Base-by-base conservation (phyloP, 2,329 filamentous ascomycete species). In the Microsporum ferrugineum region DNA sequence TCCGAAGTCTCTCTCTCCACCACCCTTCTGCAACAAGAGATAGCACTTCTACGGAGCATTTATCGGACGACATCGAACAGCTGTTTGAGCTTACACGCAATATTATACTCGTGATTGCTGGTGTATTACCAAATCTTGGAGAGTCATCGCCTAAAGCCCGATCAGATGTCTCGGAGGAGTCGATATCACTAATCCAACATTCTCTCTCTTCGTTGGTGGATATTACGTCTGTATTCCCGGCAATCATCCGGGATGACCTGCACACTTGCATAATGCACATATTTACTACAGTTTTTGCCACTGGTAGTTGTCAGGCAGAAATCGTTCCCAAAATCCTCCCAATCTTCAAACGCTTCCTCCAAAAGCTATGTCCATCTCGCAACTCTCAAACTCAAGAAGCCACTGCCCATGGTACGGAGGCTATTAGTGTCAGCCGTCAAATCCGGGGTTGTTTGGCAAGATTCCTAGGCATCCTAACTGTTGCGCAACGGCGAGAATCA, bases 191-290 rank as follows among this genome's bases (percentile, higher is more conserved):
- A 2, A 84, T 96, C 57, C 85, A 86, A 29, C 85, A 88, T 1
- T 87, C 90, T 0, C 80, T 99, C 1, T 88, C 91, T 63, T 89
- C 94, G 1, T 83, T 99, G 1, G 94, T 97, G 2, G 90, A 97
- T 70, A 91, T 94, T 0, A 91, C 94, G 5, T 89, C 95, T 64
- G 91, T 97, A 14, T 99, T 99, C 75, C 95, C 95, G 0, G 85
- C 89, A 1, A 91, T 99, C 68, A 99, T 99, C 78, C 94, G 94
- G 71, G 92, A 91, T 7, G 94, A 99, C 72, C 81, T 99, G 5
- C 91, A 97, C 70, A 92, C 94, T 43, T 97, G 92, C 70, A 96
- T 97, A 66, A 83, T 99, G 57, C 91, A 99, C 76, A 96, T 97
- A 60, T 96, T 97, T 71, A 88, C 89, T 60, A 96, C 91, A 0